These are phyloP conservation scores for Neoarthrinium moseri DNA, from an alignment of 2,329 filamentous ascomycete genomes.

Conservation along the genomic window DNA sequence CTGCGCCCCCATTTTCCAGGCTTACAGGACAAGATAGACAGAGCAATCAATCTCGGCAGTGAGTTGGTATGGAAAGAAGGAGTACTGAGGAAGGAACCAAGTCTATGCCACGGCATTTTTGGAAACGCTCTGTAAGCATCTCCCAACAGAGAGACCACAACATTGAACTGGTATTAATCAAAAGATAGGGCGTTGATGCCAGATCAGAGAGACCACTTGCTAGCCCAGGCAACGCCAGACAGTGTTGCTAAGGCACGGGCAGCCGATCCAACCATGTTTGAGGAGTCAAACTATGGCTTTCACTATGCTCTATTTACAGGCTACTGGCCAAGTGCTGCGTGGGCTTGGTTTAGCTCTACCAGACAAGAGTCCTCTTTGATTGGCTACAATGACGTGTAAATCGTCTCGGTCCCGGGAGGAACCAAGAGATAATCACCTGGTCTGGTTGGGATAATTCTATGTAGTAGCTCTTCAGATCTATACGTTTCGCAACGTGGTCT, in stretches of 20 bases:
- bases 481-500: no score
- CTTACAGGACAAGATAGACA: not conserved
- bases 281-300: slow-evolving; percentile 4
- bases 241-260: not conserved
- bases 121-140: not conserved
- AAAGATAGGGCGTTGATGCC: not conserved
- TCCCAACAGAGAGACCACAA: no score
- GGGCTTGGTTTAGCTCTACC: not conserved
- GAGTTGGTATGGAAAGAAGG: slow-evolving; percentile 2
- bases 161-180: no score
- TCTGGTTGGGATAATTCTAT: no score
- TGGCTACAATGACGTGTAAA: slow-evolving; percentile 2
- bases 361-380: not conserved
- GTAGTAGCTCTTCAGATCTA: no score
- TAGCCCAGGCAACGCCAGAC: not conserved
- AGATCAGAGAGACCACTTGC: not conserved
- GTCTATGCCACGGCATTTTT: slow-evolving; percentile 2
- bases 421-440: no score
- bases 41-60: not conserved
- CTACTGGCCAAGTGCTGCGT: not conserved
- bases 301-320: not conserved
- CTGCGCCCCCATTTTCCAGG: not conserved
- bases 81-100: slow-evolving; percentile 5
- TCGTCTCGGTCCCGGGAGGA: no score
- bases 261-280: not conserved